Conservation (phyloP, 108 stramenopile genomes). For the Skeletonema menzelii region DNA sequence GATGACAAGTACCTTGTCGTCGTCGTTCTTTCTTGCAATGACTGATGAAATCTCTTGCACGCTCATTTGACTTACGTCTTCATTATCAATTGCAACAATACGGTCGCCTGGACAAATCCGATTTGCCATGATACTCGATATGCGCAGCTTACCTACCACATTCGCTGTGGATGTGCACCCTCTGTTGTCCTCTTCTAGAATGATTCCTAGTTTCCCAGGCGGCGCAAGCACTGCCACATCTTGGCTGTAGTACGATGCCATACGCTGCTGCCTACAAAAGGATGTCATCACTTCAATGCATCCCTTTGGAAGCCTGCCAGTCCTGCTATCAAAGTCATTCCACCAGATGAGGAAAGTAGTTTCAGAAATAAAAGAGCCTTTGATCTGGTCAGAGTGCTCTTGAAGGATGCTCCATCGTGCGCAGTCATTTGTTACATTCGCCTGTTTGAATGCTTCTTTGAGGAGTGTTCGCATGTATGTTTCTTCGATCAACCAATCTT, state of each 20-base stretch:
- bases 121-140: constrained; percentile 72
- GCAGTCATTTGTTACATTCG: background rate
- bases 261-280: background rate
- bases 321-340: background rate
- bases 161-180: constrained; percentile 43
- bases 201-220: constrained; percentile 88
- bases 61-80: constrained; percentile 88
- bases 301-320: background rate
- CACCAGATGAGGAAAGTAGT: background rate
- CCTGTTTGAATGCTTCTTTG: background rate
- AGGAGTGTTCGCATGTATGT: background rate
- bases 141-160: constrained; percentile 87
- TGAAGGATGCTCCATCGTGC: background rate
- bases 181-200: constrained; percentile 30
- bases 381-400: background rate
- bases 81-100: constrained; percentile 87
- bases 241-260: background rate
- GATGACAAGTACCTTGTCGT: constrained; percentile 78
- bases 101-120: constrained; percentile 83
- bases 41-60: constrained; percentile 88
- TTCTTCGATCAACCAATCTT: background rate
- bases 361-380: background rate
- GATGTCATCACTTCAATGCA: background rate
- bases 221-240: constrained; percentile 76
- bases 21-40: constrained; percentile 85